Base-by-base conservation (phyloP, 176 grass and related monocot genomes). In the Aegilops tauschii region DNA sequence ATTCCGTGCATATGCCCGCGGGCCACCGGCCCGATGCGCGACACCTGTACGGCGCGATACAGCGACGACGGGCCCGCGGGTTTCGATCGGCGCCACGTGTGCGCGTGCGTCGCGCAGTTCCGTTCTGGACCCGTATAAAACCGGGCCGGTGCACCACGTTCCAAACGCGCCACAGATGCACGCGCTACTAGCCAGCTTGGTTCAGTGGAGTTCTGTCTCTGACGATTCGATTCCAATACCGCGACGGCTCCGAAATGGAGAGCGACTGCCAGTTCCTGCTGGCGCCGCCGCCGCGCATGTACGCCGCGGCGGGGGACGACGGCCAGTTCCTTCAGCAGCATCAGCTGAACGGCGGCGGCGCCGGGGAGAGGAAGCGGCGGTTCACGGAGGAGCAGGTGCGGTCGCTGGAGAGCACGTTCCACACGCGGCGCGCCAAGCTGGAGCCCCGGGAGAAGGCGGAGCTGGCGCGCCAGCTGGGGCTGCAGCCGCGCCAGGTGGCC, bases 321-420 rank as follows among this genome's bases (percentile, higher is more conserved):
- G 76, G 39, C 13, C 67, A 32, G 62, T 13, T 84, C 21, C 8
- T 84, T 58, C 80, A 23, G 21, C 45, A 17, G 50, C 68, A 17
- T 42, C 28, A 23, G 25, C 40, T 86, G 62, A 67, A 37, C 82
- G 23, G n/a, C 37, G 12, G 61, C 25, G 61, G 14, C 3, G 56
- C 8, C 4, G 81, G 45, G 4, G 87, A 89, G 86, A 80, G 90
- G 84, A 99, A 99, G 89, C 85, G 88, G n/a, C 87, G 97, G 89
- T 89, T 99, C 79, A 96, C 94, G 80, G 89, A 88, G n/a, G 94
- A 99, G 90, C 97, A 99, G 88, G 92, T 99, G 87, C 91, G 85
- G 28, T 92, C 97, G 45, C 89, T 99, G 83, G 97, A 99, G 78
- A 88, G 88, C 86, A 96, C 83, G 72, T 99, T 99, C 86, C 90